A percentile compares a stretch with the other conserved stretches of the same genome.
Conservation (phyloP, 2,329 filamentous ascomycete genomes). For the Ceratocystis ficicola region DNA sequence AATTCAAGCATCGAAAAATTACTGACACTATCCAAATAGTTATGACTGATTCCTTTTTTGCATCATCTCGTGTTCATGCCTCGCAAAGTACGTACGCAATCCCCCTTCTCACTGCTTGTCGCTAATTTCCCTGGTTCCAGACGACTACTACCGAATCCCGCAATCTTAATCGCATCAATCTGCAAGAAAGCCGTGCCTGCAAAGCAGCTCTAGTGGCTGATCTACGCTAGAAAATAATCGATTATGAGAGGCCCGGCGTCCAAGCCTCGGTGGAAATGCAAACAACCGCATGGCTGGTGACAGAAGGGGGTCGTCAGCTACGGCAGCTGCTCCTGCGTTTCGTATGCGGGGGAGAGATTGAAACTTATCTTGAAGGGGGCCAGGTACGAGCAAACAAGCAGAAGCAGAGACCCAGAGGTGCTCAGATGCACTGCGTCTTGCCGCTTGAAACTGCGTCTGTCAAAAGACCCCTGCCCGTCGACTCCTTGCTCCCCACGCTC, state of each 20-base stretch:
- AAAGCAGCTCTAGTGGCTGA: conserved; percentile 18
- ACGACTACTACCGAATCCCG: conserved; percentile 10
- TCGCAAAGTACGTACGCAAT: not conserved
- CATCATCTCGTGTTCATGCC: not conserved
- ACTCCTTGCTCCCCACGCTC: not conserved
- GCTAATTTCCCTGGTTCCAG: not conserved
- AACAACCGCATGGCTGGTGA: not conserved
- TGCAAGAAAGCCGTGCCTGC: conserved; percentile 17
- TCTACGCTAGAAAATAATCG: not conserved
- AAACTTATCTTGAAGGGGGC: not conserved
- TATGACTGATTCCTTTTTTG: too few relatives aligned
- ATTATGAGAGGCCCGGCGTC: conserved; percentile 10
- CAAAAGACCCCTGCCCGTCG: not conserved
- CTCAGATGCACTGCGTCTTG: not conserved
- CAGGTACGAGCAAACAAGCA: not conserved
- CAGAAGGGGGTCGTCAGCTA: conserved; percentile 7
- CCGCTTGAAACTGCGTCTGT: not conserved
- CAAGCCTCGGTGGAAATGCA: conserved; percentile 17
- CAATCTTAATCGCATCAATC: conserved; percentile 12
- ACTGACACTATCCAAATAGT: not conserved
- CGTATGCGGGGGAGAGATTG: not conserved
- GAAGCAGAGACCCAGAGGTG: not conserved
- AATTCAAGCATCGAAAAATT: not conserved
- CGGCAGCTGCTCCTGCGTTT: conserved; percentile 4
- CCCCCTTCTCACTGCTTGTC: not conserved